A percentile compares a stretch with the other conserved stretches of the same genome.
These are phyloP conservation scores for Kwoniella sp. DNA, from an alignment of 768 basidiomycete genomes.

Conservation along the genomic window DNA sequence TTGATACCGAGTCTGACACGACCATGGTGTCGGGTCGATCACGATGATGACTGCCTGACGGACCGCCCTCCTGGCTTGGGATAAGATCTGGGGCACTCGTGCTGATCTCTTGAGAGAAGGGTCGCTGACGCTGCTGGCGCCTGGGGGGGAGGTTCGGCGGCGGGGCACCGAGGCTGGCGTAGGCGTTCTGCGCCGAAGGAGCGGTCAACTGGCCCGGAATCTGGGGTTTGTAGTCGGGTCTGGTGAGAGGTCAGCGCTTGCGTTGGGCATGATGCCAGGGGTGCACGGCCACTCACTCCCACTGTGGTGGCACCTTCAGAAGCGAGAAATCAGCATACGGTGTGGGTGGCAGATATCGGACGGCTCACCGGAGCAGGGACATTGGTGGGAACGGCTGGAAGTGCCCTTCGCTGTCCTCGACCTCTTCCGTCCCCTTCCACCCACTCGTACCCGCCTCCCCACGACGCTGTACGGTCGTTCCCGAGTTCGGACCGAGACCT, in stretches of 20 bases:
- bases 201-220: conserved; percentile 36
- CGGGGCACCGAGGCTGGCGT: conserved; percentile 36
- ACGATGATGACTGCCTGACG: too few relatives aligned
- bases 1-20: not conserved
- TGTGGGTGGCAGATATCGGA: not conserved
- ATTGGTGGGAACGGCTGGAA: conserved; percentile 24
- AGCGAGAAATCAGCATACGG: not conserved
- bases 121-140: conserved; percentile 9
- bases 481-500: conserved; percentile 7
- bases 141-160: conserved; percentile 39
- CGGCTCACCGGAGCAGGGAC: conserved; percentile 26
- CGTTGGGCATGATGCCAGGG: not conserved
- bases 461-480: not conserved
- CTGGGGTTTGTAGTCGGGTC: conserved; percentile 45
- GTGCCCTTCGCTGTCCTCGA: conserved; percentile 19
- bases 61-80: too few relatives aligned
- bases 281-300: conserved; percentile 34
- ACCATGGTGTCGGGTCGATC: too few relatives aligned
- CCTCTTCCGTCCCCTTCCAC: conserved; percentile 8
- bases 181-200: conserved; percentile 35
- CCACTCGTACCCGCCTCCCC: conserved; percentile 6
- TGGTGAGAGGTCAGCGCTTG: not conserved
- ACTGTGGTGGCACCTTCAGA: conserved; percentile 36
- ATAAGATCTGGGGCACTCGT: too few relatives aligned
- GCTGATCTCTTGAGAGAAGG: not conserved